A percentile compares a stretch with the other conserved stretches of the same genome.
Conservation (phyloP, 768 basidiomycete species). For the Tylopilus sp. region DNA sequence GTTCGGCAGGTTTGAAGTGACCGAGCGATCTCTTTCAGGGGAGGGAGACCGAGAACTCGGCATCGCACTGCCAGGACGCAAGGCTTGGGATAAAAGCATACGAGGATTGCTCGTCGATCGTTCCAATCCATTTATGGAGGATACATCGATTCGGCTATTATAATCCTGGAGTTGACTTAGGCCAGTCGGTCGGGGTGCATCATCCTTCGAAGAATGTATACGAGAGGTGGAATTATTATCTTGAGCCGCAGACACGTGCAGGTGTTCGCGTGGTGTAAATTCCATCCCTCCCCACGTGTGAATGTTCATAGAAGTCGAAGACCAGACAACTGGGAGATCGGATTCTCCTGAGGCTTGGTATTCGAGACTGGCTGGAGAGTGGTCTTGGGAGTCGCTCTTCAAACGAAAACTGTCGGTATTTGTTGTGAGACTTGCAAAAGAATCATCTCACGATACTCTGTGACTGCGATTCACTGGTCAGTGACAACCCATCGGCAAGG, state of each 20-base stretch:
- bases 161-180: constrained; percentile 19
- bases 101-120: neutral
- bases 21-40: neutral
- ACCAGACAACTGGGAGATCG: constrained; percentile 23
- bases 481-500: constrained; percentile 42
- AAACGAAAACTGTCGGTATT: constrained; percentile 17
- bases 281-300: neutral
- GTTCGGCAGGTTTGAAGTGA: neutral
- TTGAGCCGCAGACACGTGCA: neutral
- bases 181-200: constrained; percentile 1
- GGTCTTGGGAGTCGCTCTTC: constrained; percentile 7
- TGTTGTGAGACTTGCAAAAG: constrained; percentile 5
- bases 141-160: constrained; percentile 4
- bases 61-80: neutral
- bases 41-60: neutral
- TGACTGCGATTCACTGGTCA: constrained; percentile 36
- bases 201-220: neutral
- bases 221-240: constrained; percentile 13
- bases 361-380: neutral
- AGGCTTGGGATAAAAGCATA: neutral
- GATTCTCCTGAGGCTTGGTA: constrained; percentile 8
- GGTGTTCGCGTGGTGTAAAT: neutral
- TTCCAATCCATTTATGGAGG: neutral
- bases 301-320: neutral
- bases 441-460: constrained; percentile 28